A percentile compares a stretch with the other conserved stretches of the same genome.
Evolutionary conservation across 805 yeast genomes (phyloP).

Genomic region (Ascoidea asiatica): DNA sequence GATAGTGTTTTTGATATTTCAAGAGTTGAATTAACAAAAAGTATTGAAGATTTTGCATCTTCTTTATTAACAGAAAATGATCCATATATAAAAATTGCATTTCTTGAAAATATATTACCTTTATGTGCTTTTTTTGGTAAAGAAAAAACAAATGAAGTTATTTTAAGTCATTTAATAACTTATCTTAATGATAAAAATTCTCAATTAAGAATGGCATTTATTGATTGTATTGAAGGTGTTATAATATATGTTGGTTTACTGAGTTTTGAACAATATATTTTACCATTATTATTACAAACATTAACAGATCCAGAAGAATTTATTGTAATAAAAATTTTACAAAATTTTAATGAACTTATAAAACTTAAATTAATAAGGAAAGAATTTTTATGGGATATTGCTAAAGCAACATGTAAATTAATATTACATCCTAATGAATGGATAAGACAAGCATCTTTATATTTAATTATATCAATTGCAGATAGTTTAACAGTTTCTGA

Average conservation of each 20-base stretch:
- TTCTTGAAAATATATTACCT: slow-evolving; percentile 60
- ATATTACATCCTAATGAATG: slow-evolving; percentile 79
- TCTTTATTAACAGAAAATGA: slow-evolving; percentile 57
- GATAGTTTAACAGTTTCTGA: slow-evolving; percentile 62
- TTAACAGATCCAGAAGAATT: slow-evolving; percentile 73
- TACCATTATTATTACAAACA: slow-evolving; percentile 77
- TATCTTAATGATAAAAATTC: slow-evolving; percentile 72
- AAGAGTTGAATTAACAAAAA: slow-evolving; percentile 30
- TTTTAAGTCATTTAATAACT: slow-evolving; percentile 82
- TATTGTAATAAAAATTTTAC: slow-evolving; percentile 59
- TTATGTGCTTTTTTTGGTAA: slow-evolving; percentile 75
- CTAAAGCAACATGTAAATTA: slow-evolving; percentile 37
- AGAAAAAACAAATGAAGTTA: slow-evolving; percentile 77
- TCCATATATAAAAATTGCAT: slow-evolving; percentile 51
- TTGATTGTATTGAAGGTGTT: slow-evolving; percentile 56
- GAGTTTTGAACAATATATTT: slow-evolving; percentile 73
- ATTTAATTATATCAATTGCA: slow-evolving; percentile 48
- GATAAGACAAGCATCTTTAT: slow-evolving; percentile 58
- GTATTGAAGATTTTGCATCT: slow-evolving; percentile 54
- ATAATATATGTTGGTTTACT: slow-evolving; percentile 73
- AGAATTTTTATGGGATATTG: slow-evolving; percentile 39
- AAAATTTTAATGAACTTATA: slow-evolving; percentile 39
- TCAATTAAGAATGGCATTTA: slow-evolving; percentile 54
- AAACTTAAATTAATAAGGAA: slow-evolving; percentile 42
- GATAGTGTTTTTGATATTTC: slow-evolving; percentile 22